Base-by-base conservation (phyloP, 257 asterid genomes). In the Ilex aquifolium region DNA sequence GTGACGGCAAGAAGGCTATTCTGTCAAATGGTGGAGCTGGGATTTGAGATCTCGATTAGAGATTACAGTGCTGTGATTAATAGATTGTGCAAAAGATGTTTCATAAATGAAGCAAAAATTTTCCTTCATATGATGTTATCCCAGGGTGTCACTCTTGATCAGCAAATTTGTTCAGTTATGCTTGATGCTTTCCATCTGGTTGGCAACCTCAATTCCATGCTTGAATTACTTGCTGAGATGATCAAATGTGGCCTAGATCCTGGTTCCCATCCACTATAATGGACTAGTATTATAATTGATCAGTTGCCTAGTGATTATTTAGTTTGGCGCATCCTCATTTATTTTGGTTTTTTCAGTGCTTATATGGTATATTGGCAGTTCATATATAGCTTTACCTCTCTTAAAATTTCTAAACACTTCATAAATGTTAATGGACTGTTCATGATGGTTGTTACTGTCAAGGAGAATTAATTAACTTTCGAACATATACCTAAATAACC, bases 51-150 rank as follows among this genome's bases (percentile, higher is more conserved):
- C 67, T 82, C 91, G 12, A 46, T 91, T 56, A 82, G 61, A 65
- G 96, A 91, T 80, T 91, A 83, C 68, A 81, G 88, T 76, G 87
- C 96, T 51, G 85, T 88, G 21, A 76, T 86, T 59, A 88, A 86
- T 79, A 81, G 98, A 69, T 72, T 91, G 64, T 84, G 95, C 80
- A 91, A 83, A 75, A 77, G 94, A 68, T 69, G 66, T 32, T 73
- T 81, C 13, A 52, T 77, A 13, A 59, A 73, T 62, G 85, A 74
- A 60, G 86, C 86, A 15, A 65, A 78, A 74, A 58, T 12, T 58
- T 84, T 88, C 72, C 67, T 88, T 32, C 78, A 74, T 49, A 54
- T 74, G 84, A 78, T 88, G 85, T 74, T 90, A 59, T 65, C 14
- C 27, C 57, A 58, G 27, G 86, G 84, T 56, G 66, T 90, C 52